Percentiles rank a stretch among this genome's conserved stretches.
Evolutionary conservation across 2,329 filamentous ascomycete species (phyloP).

Genomic region (Incumbomyces delicatus): DNA sequence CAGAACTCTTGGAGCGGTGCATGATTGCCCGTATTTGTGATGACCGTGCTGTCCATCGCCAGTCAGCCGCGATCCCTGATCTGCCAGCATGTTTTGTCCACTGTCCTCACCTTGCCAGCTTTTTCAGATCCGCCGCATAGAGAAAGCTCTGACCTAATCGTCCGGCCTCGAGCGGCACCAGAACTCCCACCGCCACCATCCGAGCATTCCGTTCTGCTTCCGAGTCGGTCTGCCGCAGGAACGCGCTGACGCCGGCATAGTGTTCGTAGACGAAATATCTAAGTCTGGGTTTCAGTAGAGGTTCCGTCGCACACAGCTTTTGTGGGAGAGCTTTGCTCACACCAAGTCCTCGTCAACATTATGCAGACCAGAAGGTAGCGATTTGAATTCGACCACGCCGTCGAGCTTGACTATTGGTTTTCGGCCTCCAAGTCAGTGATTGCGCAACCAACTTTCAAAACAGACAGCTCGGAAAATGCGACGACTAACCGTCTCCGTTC

Average conservation of each 20-base stretch:
- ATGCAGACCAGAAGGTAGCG: slow-evolving; percentile 84
- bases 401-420: slow-evolving; percentile 37
- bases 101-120: slow-evolving; percentile 57
- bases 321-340: too few species aligned
- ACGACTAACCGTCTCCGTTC: slow-evolving; percentile 50
- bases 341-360: slow-evolving; percentile 75
- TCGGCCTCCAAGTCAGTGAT: too few species aligned
- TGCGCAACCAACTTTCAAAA: too few species aligned
- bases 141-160: slow-evolving; percentile 81
- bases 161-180: slow-evolving; percentile 79
- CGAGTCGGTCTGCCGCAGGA: slow-evolving; percentile 71
- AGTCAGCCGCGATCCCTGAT: slow-evolving; percentile 12
- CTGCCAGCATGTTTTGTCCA: not conserved
- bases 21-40: slow-evolving; percentile 54
- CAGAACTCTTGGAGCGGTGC: slow-evolving; percentile 69
- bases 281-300: slow-evolving; percentile 2
- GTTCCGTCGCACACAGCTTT: too few species aligned
- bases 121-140: slow-evolving; percentile 67
- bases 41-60: slow-evolving; percentile 41
- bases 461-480: too few species aligned
- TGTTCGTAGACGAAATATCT: slow-evolving; percentile 86
- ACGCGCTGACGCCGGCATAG: slow-evolving; percentile 83
- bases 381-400: slow-evolving; percentile 90
- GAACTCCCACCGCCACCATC: slow-evolving; percentile 82
- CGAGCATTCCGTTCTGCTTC: slow-evolving; percentile 75